Conservation (phyloP, 2,329 filamentous ascomycete species). For the Alternaria incomplexa region DNA sequence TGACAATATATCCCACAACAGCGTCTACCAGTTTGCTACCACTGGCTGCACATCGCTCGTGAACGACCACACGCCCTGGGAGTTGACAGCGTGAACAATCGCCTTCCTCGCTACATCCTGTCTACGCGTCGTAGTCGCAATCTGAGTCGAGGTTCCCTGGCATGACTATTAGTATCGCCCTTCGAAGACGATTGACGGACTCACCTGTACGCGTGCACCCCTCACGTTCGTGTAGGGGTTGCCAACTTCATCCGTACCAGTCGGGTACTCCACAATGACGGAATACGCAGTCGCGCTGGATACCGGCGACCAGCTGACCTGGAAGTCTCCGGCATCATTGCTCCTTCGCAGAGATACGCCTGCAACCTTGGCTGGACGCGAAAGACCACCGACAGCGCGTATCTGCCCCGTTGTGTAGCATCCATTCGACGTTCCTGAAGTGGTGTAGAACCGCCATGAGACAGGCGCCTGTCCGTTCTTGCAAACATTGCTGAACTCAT, state of each 20-base stretch:
- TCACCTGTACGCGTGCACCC: constrained; percentile 10
- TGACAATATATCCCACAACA: neutral
- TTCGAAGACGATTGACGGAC: neutral
- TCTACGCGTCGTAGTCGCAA: constrained; percentile 2
- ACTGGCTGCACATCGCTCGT: constrained; percentile 6
- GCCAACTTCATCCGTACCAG: constrained; percentile 10
- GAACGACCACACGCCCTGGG: constrained; percentile 11
- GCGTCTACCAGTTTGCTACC: constrained; percentile 1
- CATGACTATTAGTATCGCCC: neutral
- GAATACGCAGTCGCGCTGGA: constrained; percentile 10
- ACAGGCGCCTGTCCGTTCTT: constrained; percentile 8
- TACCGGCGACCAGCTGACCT: constrained; percentile 7
- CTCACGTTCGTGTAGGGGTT: constrained; percentile 8
- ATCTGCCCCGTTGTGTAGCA: constrained; percentile 6
- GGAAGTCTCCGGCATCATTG: constrained; percentile 9
- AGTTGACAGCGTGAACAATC: constrained; percentile 11
- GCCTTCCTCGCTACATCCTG: constrained; percentile 3
- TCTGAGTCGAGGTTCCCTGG: neutral
- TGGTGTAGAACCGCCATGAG: constrained; percentile 12
- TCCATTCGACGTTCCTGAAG: neutral
- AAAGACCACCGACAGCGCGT: neutral
- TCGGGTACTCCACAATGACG: constrained; percentile 13
- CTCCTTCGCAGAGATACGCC: constrained; percentile 1
- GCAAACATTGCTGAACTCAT: constrained; percentile 13
- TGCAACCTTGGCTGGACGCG: neutral